These are phyloP conservation scores for Cladophialophora exuberans DNA, from an alignment of 2,329 filamentous ascomycete species.

Conservation along the genomic window DNA sequence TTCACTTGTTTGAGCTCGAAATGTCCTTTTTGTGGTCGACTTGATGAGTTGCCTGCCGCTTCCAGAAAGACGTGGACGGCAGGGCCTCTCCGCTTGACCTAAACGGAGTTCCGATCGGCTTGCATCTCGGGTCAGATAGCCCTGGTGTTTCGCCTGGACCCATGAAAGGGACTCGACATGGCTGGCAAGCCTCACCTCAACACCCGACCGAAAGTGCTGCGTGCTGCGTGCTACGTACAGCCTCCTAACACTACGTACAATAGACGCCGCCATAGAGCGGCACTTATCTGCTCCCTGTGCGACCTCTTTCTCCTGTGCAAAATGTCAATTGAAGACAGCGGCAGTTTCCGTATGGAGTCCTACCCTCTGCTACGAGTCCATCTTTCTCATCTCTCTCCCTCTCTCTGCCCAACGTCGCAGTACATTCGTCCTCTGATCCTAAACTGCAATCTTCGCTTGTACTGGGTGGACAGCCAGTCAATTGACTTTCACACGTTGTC, in stretches of 20 bases:
- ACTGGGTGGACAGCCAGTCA: conserved; percentile 6
- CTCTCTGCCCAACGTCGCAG: conserved; percentile 2
- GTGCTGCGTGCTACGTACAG: too few relatives aligned
- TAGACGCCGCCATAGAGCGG: background rate
- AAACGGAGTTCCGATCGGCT: conserved; percentile 9
- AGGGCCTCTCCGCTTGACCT: conserved; percentile 11
- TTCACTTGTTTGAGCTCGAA: background rate
- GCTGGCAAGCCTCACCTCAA: conserved; percentile 1
- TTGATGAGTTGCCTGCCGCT: background rate
- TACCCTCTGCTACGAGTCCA: too few relatives aligned
- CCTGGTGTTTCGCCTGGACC: conserved; percentile 10
- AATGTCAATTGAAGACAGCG: too few relatives aligned
- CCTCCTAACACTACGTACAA: too few relatives aligned
- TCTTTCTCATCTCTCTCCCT: conserved; percentile 4
- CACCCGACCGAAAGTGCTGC: too few relatives aligned
- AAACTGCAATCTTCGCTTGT: conserved; percentile 4
- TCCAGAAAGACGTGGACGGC: conserved; percentile 2
- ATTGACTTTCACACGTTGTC: background rate
- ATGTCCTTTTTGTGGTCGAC: conserved; percentile 4
- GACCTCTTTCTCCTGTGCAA: too few relatives aligned
- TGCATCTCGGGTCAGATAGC: background rate
- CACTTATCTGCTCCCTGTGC: background rate
- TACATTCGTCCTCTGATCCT: background rate
- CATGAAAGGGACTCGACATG: background rate
- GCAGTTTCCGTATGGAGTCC: background rate